Conservation (phyloP, 1,139 yeast species). For the Saccharomyces hybrid region DNA sequence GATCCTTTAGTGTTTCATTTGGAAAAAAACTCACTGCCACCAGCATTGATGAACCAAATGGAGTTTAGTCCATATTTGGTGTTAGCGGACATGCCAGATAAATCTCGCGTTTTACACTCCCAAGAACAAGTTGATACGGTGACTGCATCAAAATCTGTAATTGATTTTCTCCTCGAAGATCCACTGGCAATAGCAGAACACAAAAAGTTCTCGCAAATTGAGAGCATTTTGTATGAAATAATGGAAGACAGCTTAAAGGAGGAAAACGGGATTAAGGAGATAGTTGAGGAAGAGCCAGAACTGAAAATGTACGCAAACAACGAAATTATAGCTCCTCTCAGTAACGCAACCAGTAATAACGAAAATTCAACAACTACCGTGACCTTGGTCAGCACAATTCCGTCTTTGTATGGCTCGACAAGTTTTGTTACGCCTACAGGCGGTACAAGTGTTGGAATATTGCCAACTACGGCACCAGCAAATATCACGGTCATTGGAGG, state of each 20-base stretch:
- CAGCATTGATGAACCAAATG: constrained; percentile 7
- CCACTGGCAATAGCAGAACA: constrained; percentile 1
- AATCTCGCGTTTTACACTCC: constrained; percentile 8
- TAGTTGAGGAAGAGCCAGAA: neutral
- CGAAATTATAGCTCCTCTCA: neutral
- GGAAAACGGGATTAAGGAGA: neutral
- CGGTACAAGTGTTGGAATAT: neutral
- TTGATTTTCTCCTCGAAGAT: neutral
- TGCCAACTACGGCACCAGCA: neutral
- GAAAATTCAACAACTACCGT: neutral
- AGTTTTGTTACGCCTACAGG: neutral
- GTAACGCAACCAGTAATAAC: neutral
- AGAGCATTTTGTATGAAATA: constrained; percentile 5
- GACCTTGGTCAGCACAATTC: neutral
- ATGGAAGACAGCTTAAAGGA: constrained; percentile 1
- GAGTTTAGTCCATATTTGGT: constrained; percentile 7
- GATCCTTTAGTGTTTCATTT: constrained; percentile 9
- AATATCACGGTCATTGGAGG: neutral
- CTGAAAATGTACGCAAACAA: neutral
- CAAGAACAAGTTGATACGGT: constrained; percentile 1
- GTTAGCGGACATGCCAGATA: constrained; percentile 9
- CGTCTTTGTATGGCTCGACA: neutral
- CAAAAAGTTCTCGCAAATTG: constrained; percentile 6
- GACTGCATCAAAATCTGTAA: neutral
- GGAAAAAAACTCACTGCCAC: constrained; percentile 8